Conservation (phyloP, 345 rosid species). For the Carallia brachiata region DNA sequence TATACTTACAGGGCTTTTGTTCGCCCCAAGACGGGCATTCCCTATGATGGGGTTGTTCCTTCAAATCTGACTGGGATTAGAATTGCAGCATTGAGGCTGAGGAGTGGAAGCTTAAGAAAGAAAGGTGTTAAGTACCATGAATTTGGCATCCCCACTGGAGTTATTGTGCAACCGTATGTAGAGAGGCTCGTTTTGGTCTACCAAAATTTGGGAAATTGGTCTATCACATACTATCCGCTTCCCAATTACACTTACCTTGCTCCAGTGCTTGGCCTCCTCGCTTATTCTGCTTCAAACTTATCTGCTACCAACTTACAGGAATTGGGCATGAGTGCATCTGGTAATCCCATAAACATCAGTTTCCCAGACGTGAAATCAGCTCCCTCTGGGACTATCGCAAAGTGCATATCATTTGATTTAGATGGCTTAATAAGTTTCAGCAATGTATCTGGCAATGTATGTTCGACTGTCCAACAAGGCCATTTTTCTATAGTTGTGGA, state of each 20-base stretch:
- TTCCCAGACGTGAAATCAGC: constrained; percentile 53
- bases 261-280: constrained; percentile 80
- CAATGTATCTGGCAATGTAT: constrained; percentile 50
- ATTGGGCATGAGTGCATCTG: constrained; percentile 43
- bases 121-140: constrained; percentile 57
- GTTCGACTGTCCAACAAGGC: constrained; percentile 61
- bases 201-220: constrained; percentile 85
- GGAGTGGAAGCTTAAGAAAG: constrained; percentile 75
- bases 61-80: constrained; percentile 66
- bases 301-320: constrained; percentile 48
- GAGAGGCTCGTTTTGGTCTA: constrained; percentile 82
- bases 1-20: constrained; percentile 65
- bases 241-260: constrained; percentile 54
- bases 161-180: constrained; percentile 55
- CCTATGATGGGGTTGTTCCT: constrained; percentile 56
- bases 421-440: constrained; percentile 56
- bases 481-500: constrained; percentile 83
- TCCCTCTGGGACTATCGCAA: constrained; percentile 55
- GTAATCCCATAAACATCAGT: constrained; percentile 51
- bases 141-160: constrained; percentile 56
- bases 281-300: constrained; percentile 70
- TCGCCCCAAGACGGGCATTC: constrained; percentile 71
- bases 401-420: constrained; percentile 70
- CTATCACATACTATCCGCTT: constrained; percentile 56
- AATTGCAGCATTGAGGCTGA: constrained; percentile 73